Percentiles rank a stretch among this genome's conserved stretches.
phyloP scores from a whole-genome alignment of 2,329 filamentous ascomycete species.

The Apiospora rasikravindrae region DNA sequence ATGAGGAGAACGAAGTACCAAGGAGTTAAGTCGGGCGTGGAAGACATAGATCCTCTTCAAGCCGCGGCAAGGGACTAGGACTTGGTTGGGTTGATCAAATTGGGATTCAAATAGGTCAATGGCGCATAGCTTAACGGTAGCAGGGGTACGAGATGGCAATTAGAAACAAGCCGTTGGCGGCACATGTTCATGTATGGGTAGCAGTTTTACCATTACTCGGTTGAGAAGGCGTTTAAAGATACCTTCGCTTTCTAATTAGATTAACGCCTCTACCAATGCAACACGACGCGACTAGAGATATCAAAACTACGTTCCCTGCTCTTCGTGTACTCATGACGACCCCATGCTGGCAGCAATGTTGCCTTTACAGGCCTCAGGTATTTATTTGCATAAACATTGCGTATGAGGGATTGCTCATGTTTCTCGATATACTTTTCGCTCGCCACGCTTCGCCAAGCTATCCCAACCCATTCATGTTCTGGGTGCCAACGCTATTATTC shows the following conservation, averaged over 20 bases:
- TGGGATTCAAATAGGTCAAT: slow-evolving; percentile 12
- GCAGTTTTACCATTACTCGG: slow-evolving; percentile 13
- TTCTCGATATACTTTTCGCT: background rate
- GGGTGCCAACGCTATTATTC: background rate
- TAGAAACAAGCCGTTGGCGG: slow-evolving; percentile 16
- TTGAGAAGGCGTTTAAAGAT: slow-evolving; percentile 18
- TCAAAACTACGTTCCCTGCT: background rate
- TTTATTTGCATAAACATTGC: background rate
- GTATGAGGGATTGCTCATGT: background rate
- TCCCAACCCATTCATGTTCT: background rate
- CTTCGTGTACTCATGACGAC: background rate
- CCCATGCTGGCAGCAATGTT: background rate
- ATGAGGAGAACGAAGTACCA: slow-evolving; percentile 80
- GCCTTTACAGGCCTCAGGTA: background rate
- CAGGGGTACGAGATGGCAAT: slow-evolving; percentile 5
- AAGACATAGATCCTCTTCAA: slow-evolving; percentile 71
- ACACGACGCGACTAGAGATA: background rate
- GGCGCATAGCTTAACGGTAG: slow-evolving; percentile 1
- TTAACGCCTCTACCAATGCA: slow-evolving; percentile 17
- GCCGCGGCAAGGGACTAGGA: slow-evolving; percentile 28
- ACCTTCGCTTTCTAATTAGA: slow-evolving; percentile 20
- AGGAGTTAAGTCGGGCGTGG: slow-evolving; percentile 64
- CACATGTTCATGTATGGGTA: slow-evolving; percentile 17
- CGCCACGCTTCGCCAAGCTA: background rate
- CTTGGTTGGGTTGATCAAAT: slow-evolving; percentile 12